These are phyloP conservation scores for Calophaca sinica DNA, from an alignment of 306 rosid species.

Conservation along the genomic window DNA sequence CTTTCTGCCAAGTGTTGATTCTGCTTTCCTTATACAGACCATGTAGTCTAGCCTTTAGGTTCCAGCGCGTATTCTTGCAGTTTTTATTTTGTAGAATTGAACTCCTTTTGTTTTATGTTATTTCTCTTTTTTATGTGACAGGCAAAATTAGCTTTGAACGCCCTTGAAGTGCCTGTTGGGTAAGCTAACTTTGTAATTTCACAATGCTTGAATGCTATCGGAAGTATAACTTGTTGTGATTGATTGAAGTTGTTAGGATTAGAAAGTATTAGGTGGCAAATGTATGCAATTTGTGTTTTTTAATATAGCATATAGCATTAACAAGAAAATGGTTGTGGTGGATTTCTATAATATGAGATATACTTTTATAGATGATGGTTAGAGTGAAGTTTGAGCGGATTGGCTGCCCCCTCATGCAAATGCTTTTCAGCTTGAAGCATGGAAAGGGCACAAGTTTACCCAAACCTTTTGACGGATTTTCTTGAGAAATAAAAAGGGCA, in stretches of 20 bases:
- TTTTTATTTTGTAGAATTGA: constrained; percentile 5
- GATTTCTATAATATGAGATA: too few species aligned
- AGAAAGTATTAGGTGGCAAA: constrained; percentile 1
- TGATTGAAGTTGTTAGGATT: not conserved
- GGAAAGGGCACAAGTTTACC: constrained; percentile 25
- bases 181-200: constrained; percentile 46
- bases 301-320: too few species aligned
- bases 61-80: not conserved
- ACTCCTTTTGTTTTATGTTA: constrained; percentile 23
- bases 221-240: not conserved
- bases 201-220: not conserved
- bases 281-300: too few species aligned
- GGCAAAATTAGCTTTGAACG: constrained; percentile 75
- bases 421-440: constrained; percentile 27
- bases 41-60: not conserved
- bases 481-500: too few species aligned
- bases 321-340: too few species aligned
- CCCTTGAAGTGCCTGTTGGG: constrained; percentile 96
- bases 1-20: not conserved
- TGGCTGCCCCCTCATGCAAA: constrained; percentile 24
- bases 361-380: too few species aligned
- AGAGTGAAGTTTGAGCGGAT: constrained; percentile 1
- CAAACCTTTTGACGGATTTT: constrained; percentile 28
- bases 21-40: not conserved
- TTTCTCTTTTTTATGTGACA: constrained; percentile 43